Base-by-base conservation (phyloP, 345 rosid genomes). In the Microthlaspi erraticum region DNA sequence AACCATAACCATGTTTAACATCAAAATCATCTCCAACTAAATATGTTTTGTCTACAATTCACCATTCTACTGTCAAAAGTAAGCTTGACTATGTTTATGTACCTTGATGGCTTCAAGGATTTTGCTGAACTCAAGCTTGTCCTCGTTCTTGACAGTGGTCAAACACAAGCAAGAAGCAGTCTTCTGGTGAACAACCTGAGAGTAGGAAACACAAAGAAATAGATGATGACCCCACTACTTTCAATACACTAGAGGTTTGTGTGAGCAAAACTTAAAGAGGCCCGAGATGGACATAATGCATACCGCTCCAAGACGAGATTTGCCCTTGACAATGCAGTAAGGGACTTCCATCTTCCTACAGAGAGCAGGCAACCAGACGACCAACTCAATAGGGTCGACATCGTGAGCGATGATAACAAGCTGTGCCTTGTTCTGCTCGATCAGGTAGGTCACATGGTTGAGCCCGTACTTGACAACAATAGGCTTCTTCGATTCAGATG, bases 341-440 rank as follows among this genome's bases (percentile, higher is more conserved):
- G 96, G 96, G 32, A 89, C 86, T 78, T 89, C 96, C 93, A 89
- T 87, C 78, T 89, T 89, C 41, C 96, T 84, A 77, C 96, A 89
- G 12, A 89, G 66, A n/a, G 96, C 89, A 44, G 96, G 96, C 23
- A 89, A 74, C 96, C 96, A 89, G 3, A 89, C 91, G 46, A 89
- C 96, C 80, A 89, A 76, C 81, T 89, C 96, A 31, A 89, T 89
- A 11, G 96, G 96, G 68, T 89, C 92, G 14, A 89, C 96, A 73
- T 89, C 96, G 52, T 87, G 96, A 17, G 96, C 96, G 10, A 89
- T 90, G 49, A 90, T 83, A 29, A 90, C 96, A 78, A 87, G 50
- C 42, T 87, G 92, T 0, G 92, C 92, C 74, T 87, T 87, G 78
- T 87, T 87, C 87, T 87, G 89, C 83, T 87, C 92, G 43, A 87